A percentile compares a stretch with the other conserved stretches of the same genome.
phyloP scores from a whole-genome alignment of 1,284 basidiomycete genomes.

The Hymenochaete sp. region DNA sequence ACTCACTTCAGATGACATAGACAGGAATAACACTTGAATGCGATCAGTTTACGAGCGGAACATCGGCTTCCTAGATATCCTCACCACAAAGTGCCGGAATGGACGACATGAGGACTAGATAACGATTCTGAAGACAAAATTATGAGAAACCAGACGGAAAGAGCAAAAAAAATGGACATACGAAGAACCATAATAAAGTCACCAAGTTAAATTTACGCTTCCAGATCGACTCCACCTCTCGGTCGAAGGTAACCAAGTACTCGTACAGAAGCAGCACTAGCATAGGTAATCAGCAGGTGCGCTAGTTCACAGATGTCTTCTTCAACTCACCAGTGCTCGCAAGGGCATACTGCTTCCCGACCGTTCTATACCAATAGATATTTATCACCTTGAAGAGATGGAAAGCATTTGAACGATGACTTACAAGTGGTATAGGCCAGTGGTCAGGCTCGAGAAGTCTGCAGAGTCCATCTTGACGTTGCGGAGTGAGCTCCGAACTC shows the following conservation, averaged over 20 bases:
- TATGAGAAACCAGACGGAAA: background rate
- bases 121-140: slow-evolving; percentile 8
- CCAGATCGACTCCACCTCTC: slow-evolving; percentile 14
- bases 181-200: slow-evolving; percentile 13
- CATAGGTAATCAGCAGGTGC: background rate
- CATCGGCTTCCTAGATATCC: too few species aligned
- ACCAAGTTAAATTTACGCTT: slow-evolving; percentile 13
- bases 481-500: too few species aligned
- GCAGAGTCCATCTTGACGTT: too few species aligned
- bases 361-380: slow-evolving; percentile 4
- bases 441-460: too few species aligned
- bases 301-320: background rate
- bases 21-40: too few species aligned
- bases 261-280: slow-evolving; percentile 14
- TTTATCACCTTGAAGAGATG: too few species aligned
- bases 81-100: slow-evolving; percentile 11
- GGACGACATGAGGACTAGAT: slow-evolving; percentile 6
- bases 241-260: slow-evolving; percentile 14
- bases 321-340: slow-evolving; percentile 5
- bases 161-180: background rate
- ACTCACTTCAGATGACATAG: too few species aligned
- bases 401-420: too few species aligned
- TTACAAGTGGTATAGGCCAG: too few species aligned
- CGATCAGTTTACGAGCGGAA: too few species aligned
- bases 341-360: slow-evolving; percentile 9